These are phyloP conservation scores for Lentinula raphanica DNA, from an alignment of 768 basidiomycete genomes.

Conservation along the genomic window DNA sequence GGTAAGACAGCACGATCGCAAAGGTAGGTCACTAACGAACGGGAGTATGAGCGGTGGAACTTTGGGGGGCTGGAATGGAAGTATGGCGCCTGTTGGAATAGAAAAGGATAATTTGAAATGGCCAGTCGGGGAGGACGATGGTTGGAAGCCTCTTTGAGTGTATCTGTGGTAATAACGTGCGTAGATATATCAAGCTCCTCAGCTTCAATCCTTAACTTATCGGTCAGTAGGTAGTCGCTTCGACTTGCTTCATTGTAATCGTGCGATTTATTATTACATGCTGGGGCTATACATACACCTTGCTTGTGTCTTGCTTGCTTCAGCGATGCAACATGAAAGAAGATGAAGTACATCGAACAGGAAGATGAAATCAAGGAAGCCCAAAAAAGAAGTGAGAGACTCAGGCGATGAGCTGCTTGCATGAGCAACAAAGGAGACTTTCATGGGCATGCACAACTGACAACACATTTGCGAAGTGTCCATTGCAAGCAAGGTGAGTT, in stretches of 20 bases:
- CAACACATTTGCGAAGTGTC: too few species aligned
- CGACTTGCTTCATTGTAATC: not conserved
- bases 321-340: too few species aligned
- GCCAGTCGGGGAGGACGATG: constrained; percentile 54
- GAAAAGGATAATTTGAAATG: constrained; percentile 56
- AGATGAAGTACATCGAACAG: too few species aligned
- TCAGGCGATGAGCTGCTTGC: too few species aligned
- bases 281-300: too few species aligned
- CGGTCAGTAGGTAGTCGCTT: not conserved
- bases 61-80: not conserved
- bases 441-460: too few species aligned
- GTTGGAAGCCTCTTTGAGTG: constrained; percentile 44
- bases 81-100: constrained; percentile 5
- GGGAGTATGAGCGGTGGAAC: constrained; percentile 13
- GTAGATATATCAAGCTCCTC: not conserved
- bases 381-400: too few species aligned
- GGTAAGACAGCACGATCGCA: constrained; percentile 5
- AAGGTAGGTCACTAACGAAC: not conserved
- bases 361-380: too few species aligned
- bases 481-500: too few species aligned
- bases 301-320: too few species aligned
- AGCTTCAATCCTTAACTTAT: not conserved
- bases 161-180: not conserved
- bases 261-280: not conserved
- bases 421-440: too few species aligned